A percentile compares a stretch with the other conserved stretches of the same genome.
phyloP scores from a whole-genome alignment of 2,329 filamentous ascomycete species.

The Fusarium oxysporum region DNA sequence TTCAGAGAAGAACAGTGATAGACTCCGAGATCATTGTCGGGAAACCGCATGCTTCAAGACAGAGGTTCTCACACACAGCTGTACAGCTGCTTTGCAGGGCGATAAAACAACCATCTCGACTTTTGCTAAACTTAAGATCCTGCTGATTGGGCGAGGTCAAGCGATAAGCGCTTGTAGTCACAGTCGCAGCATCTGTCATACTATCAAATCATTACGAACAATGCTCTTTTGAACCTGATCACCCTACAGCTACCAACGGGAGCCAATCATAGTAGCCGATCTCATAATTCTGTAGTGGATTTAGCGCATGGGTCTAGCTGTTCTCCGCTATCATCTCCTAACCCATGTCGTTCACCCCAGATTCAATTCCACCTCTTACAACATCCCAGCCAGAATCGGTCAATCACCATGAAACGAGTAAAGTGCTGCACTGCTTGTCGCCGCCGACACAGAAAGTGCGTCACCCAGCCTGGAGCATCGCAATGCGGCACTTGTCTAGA shows the following conservation, averaged over 20 bases:
- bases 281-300: background rate
- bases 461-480: background rate
- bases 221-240: rapidly evolving
- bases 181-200: too few species aligned
- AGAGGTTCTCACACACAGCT: too few species aligned
- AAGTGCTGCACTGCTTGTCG: conserved; percentile 9
- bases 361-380: background rate
- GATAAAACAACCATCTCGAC: too few species aligned
- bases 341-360: background rate
- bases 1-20: too few species aligned
- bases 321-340: background rate
- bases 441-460: conserved; percentile 6
- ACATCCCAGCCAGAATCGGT: rapidly evolving
- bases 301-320: background rate
- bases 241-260: rapidly evolving
- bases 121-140: too few species aligned
- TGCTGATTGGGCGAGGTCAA: too few species aligned
- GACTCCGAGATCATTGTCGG: too few species aligned
- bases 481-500: conserved; percentile 7
- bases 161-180: too few species aligned
- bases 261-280: background rate
- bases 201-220: rapidly evolving
- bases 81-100: too few species aligned
- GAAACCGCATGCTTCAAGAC: too few species aligned
- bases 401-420: background rate